Conservation (phyloP, 139 green algal genomes). For the Tetraselmis chui region DNA sequence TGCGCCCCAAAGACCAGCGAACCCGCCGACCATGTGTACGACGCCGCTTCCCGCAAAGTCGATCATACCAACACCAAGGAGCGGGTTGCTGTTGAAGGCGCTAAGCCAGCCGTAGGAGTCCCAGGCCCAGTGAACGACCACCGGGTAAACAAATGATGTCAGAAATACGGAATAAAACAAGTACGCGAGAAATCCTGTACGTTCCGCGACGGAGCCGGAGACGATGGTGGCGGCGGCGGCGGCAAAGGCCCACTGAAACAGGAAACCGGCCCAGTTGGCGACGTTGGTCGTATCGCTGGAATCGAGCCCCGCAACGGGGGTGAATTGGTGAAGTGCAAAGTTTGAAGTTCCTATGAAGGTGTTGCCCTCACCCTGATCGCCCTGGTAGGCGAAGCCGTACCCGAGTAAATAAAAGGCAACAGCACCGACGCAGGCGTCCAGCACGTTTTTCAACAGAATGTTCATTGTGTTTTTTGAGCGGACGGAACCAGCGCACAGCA, state of each 20-base stretch:
- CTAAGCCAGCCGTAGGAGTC: slow-evolving; percentile 48
- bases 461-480: slow-evolving; percentile 42
- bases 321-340: slow-evolving; percentile 16
- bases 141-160: slow-evolving; percentile 62
- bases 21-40: slow-evolving; percentile 28
- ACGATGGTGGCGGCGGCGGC: slow-evolving; percentile 10
- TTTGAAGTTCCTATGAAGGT: slow-evolving; percentile 23
- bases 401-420: slow-evolving; percentile 31
- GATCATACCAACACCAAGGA: slow-evolving; percentile 36
- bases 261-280: slow-evolving; percentile 1
- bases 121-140: slow-evolving; percentile 65
- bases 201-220: slow-evolving; percentile 11
- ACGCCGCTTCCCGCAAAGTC: slow-evolving; percentile 54
- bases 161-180: slow-evolving; percentile 34
- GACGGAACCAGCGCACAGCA: slow-evolving; percentile 39
- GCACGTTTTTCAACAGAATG: slow-evolving; percentile 49
- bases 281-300: neutral
- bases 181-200: slow-evolving; percentile 23
- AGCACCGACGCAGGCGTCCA: slow-evolving; percentile 30
- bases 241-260: slow-evolving; percentile 30
- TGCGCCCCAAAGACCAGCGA: slow-evolving; percentile 20
- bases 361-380: slow-evolving; percentile 6
- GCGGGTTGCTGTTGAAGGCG: slow-evolving; percentile 10
- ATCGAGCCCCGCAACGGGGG: slow-evolving; percentile 6
- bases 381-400: slow-evolving; percentile 22